Evolutionary conservation across 345 rosid genomes (phyloP), one percentile per base, ranked within the genome.

Genomic region (Noccaea caerulescens): DNA sequence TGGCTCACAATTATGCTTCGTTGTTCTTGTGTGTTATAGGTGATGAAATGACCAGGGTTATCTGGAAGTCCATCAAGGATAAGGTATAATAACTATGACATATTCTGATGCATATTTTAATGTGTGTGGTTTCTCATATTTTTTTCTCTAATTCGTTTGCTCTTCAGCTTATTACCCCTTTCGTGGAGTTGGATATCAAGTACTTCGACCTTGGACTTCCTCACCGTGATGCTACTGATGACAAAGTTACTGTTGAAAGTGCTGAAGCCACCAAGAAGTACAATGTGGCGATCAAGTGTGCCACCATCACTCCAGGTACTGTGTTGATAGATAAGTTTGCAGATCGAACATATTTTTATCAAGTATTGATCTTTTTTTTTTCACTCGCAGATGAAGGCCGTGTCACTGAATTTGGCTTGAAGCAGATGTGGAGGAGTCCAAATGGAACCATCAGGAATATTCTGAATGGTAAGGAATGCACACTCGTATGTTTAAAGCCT

Each of bases 371-470:
- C 10, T 25, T 60, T 38, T 25, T 70, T 70, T 37, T 1, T 1
- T 5, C 11, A 60, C 43, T 8, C 62, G 68, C 88, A 91, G 99
- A 94, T 82, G 99, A 94, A 83, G 89, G 80, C 76, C 97, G 99
- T 60, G 79, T 91, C 32, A 77, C 84, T 79, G 99, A 94, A 80
- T 94, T 91, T 78, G 79, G 49, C 45, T 84, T 94, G 87, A 94
- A 91, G 84, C 80, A 82, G 56, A 94, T 94, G 99, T 94, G 99
- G 99, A 94, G 66, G 80, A 94, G 99, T 78, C 97, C 97, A 20
- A 91, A 94, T 71, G 96, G 99, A 43, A 93, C 99, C 47, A 91
- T 93, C 50, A 87, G 98, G 82, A 93, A 93, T 73, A 93, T 93
- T 59, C 80, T 93, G 79, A 93, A 93, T 75, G 98, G 98, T 91